phyloP scores from a whole-genome alignment of 768 basidiomycete genomes.

The Sarcomyxa edulis region DNA sequence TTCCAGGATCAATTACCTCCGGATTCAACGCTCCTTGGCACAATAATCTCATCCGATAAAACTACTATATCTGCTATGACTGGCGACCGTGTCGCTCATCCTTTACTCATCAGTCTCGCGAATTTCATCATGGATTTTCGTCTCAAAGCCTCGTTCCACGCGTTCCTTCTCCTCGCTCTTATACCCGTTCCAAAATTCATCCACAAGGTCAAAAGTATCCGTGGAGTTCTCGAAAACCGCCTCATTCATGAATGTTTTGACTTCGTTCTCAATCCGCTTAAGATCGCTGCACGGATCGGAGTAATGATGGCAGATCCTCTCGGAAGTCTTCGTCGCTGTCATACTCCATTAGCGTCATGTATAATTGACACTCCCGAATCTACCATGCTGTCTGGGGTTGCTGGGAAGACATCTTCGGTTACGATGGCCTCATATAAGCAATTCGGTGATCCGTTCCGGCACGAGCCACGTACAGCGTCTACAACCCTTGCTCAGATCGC shows the following conservation, averaged over 20 bases:
- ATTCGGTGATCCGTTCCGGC: slow-evolving; percentile 13
- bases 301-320: slow-evolving; percentile 15
- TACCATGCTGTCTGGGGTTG: slow-evolving; percentile 8
- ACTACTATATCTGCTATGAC: slow-evolving; percentile 14
- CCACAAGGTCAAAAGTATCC: slow-evolving; percentile 6
- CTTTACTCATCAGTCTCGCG: slow-evolving; percentile 9
- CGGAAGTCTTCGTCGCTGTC: slow-evolving; percentile 12
- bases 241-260: slow-evolving; percentile 15
- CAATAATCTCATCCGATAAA: slow-evolving; percentile 14
- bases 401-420: slow-evolving; percentile 13
- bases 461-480: slow-evolving; percentile 9
- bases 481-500: slow-evolving; percentile 7
- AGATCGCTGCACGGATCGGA: slow-evolving; percentile 11
- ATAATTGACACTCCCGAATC: slow-evolving; percentile 17
- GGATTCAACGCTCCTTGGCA: slow-evolving; percentile 13
- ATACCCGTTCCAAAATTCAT: slow-evolving; percentile 17
- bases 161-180: slow-evolving; percentile 13
- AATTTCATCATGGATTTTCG: slow-evolving; percentile 11
- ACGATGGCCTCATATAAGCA: slow-evolving; percentile 12
- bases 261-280: slow-evolving; percentile 11
- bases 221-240: slow-evolving; percentile 9
- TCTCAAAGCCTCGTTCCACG: slow-evolving; percentile 11
- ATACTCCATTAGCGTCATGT: slow-evolving; percentile 11
- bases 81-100: slow-evolving; percentile 10
- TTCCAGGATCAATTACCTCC: slow-evolving; percentile 10